Base-by-base conservation (phyloP, 805 yeast genomes). In the Teunomyces pallodes region DNA sequence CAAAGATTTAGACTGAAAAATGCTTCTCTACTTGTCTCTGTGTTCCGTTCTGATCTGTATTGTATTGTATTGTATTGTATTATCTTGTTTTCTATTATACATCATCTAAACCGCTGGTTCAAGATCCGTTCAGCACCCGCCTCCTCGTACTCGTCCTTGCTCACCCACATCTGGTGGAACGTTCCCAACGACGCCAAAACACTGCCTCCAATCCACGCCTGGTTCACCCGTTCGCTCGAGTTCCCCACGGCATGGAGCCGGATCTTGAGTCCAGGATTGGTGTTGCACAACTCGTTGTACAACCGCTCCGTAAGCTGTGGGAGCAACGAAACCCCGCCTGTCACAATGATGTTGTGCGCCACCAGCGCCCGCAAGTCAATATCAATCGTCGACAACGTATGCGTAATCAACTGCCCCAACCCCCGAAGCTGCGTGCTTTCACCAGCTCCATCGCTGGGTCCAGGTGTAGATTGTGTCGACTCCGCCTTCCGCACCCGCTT, bases 81-180 rank as follows among this genome's bases (percentile, higher is more conserved):
- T 20, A 4, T 20, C 24, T 20, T 20, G 6, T 20, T 20, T 36
- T 36, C 27, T 29, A 40, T 24, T 29, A 14, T 42, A 26, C 29
- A 32, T 31, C 53, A 90, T 69, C 96, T 84, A 67, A 90, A 90
- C 69, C 97, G 78, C 65, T 86, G 92, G 47, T 81, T 80, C 48
- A 89, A 77, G 48, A 91, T 75, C 63, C 90, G 81, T 47, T 88
- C 94, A 9, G 83, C 83, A 5, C 97, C 97, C 24, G 83, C 89
- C 65, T 91, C 97, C 52, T 88, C 90, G 58, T 85, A 87, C 66
- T 91, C 97, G 54, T 80, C 81, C 60, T 83, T 84, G 36, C 91
- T 86, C 2, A 91, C 96, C 97, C 97, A 91, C 69, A 87, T 72
- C 66, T 91, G 97, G 65, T 91, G 97, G 76, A 91, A 91, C 2